Base-by-base conservation (phyloP, 768 basidiomycete genomes). In the Paxillus ammoniavirescens region DNA sequence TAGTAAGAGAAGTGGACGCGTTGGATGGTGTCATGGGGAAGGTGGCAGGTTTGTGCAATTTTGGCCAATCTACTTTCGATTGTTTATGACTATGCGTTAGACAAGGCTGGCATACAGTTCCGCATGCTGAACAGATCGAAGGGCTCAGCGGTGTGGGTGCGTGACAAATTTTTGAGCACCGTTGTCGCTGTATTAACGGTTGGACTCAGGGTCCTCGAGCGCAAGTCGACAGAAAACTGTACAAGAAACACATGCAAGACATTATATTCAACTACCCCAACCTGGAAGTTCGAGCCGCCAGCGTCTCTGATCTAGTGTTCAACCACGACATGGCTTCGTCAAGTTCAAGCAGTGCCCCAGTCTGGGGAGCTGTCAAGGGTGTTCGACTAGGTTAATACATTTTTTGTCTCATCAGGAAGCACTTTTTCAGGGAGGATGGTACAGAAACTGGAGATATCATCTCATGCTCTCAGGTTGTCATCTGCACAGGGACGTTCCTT, bases 401-500 rank as follows among this genome's bases (percentile, higher is more conserved):
- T 45, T 14, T 38, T 13, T n/a, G 2, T 2, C 43, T 17, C 13
- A 31, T 15, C 21, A 9, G n/a, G 5, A 31, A 26, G 13, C 8
- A 21, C 15, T 40, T 37, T 10, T 50, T 62, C 12, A 62, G 21
- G 1, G 13, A 41, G 28, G 9, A 13, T 54, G 30, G 38, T 18
- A 10, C 67, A 91, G 91, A 91, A 31, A 77, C 81, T 4, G 89
- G 91, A 9, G 87, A 93, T 47, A 64, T 84, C 15, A 83, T 95
- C 28, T 72, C 74, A 15, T 95, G 91, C 61, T 83, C 87, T 4
- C 84, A 87, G 59, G 89, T 94, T 10, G 88, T 96, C 28, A 80
- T 96, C 13, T 93, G 91, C 61, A 95, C 93, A 0, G 93, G 93
- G 8, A 96, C 93, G 0, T 96, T 96, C 65, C 78, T 96, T 23